Percentiles rank a stretch among this genome's conserved stretches.
These are phyloP conservation scores for Rhodosporidiobolus odoratus DNA, from an alignment of 768 basidiomycete species.

Conservation along the genomic window DNA sequence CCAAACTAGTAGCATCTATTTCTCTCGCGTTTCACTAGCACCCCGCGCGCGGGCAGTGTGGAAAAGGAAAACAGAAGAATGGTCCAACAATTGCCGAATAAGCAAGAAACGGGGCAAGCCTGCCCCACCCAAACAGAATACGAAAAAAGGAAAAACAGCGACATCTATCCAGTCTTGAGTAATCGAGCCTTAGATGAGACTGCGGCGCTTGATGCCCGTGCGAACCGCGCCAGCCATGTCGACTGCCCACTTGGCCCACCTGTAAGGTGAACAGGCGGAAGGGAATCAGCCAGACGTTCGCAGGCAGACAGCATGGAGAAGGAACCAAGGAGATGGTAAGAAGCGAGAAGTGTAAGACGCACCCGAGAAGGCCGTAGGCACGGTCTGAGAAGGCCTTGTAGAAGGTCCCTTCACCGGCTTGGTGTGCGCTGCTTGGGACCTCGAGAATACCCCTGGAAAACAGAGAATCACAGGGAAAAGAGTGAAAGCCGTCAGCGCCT, in stretches of 20 bases:
- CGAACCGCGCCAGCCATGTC: background rate
- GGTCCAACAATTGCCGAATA: no score
- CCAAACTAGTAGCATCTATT: background rate
- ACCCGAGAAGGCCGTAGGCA: background rate
- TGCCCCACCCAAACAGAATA: background rate
- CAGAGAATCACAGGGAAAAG: background rate
- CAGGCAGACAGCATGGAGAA: background rate
- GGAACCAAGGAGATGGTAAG: background rate
- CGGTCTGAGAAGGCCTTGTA: conserved; percentile 9
- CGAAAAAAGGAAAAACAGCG: background rate
- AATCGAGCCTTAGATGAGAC: background rate
- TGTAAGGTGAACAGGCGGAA: background rate
- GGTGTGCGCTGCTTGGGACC: background rate
- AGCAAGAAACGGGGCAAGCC: no score
- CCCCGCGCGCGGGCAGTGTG: background rate
- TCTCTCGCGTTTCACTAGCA: background rate
- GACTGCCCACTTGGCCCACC: background rate
- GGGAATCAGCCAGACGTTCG: background rate
- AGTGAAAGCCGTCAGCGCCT: background rate
- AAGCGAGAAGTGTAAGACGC: background rate
- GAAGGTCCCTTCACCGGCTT: background rate
- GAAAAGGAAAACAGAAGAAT: background rate
- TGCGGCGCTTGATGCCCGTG: background rate
- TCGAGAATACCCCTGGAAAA: conserved; percentile 20
- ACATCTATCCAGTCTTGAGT: background rate